Evolutionary conservation across 2,329 filamentous ascomycete genomes (phyloP).

Genomic region (Ascochyta koolunga): DNA sequence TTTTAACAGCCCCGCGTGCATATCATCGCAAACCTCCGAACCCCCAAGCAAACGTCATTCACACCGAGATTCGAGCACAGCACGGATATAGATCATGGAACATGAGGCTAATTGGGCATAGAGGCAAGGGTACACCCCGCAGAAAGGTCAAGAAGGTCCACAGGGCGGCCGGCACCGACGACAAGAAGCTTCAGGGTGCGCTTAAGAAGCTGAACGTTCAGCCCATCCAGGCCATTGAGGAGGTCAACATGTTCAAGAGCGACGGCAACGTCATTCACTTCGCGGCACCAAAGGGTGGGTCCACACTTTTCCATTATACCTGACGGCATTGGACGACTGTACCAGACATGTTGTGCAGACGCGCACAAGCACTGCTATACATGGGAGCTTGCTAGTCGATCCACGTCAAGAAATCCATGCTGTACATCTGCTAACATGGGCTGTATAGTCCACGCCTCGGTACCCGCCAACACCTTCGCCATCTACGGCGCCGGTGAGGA

Average conservation of each 20-base stretch:
- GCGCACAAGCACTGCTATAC: background rate
- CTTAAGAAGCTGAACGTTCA: slow-evolving; percentile 99
- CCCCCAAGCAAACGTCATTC: background rate
- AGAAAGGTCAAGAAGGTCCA: slow-evolving; percentile 98
- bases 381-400: background rate
- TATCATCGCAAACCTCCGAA: slow-evolving; percentile 11
- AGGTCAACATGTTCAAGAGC: slow-evolving; percentile 99
- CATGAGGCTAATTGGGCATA: slow-evolving; percentile 47
- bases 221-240: slow-evolving; percentile 99
- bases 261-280: slow-evolving; percentile 99
- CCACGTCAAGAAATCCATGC: background rate
- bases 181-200: slow-evolving; percentile 98
- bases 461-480: slow-evolving; percentile 98
- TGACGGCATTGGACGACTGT: background rate
- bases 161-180: slow-evolving; percentile 89
- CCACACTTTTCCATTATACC: background rate
- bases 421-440: slow-evolving; percentile 17
- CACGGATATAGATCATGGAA: slow-evolving; percentile 1
- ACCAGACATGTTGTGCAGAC: slow-evolving; percentile 1
- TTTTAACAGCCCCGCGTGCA: slow-evolving; percentile 29
- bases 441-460: slow-evolving; percentile 84
- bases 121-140: slow-evolving; percentile 97
- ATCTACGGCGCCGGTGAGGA: slow-evolving; percentile 99
- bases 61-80: background rate
- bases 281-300: slow-evolving; percentile 90